Evolutionary conservation across 306 rosid genomes (phyloP), one percentile per base, ranked within the genome.

Genomic region (Rosa persica): DNA sequence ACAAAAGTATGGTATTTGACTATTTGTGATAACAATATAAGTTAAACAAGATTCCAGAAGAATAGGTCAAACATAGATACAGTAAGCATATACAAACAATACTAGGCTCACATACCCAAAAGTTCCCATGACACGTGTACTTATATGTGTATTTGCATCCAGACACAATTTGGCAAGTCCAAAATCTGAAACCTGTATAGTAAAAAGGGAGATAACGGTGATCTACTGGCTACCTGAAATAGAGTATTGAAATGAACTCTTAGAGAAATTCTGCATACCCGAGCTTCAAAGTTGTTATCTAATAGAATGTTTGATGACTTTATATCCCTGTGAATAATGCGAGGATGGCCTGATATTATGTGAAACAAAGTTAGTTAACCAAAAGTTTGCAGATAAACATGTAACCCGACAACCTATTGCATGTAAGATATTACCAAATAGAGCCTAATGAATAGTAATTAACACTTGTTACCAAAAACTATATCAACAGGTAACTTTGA

Each of bases 241-340:
- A 43, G 51, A 58, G 47, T 58, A 61, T 27, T 48, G 54, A 15
- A 39, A 58, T 17, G 51, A 42, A 66, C 61, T 43, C 67, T 22
- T 30, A 43, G 36, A 76, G 72, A 70, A 57, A 58, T 46, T 39
- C 23, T 23, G 87, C 78, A 76, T 89, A 95, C 98, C 84, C 75
- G 86, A 78, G 98, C 96, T 85, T 95, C 98, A 78, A 86, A 92
- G 80, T 89, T 91, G 83, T 81, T 57, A 69, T 95, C 91, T 62
- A 95, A 84, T 78, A 92, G 98, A 89, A 95, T 95, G 88, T 95
- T 95, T 17, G 98, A 95, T 46, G 98, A 90, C 82, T 95, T 95
- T 77, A 95, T 95, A 89, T 95, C 98, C 82, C 98, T 86, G 81
- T 95, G 98, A 81, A 95, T 91, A 81, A 95, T 77, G 85, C 96